Conservation (phyloP, 139 green algal genomes). For the Chlorella sp. region DNA sequence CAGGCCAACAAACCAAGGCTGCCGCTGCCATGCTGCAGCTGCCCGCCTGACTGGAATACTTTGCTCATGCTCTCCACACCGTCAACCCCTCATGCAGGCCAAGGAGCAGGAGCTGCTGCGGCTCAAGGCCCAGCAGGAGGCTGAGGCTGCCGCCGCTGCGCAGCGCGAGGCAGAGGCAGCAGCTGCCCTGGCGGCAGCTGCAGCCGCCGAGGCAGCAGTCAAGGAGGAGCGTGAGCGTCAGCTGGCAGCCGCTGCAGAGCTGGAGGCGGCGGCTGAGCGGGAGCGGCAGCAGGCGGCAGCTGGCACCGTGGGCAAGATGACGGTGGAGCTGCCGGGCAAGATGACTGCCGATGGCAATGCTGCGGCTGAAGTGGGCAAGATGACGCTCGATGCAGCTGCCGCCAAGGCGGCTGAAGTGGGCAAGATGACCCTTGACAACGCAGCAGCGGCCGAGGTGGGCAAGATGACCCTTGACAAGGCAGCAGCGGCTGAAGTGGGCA, state of each 20-base stretch:
- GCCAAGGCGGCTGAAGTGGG: background rate
- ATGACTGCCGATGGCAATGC: too few species aligned
- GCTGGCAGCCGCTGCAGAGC: background rate
- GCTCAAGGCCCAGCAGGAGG: background rate
- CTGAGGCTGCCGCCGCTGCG: background rate
- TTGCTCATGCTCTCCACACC: too few species aligned
- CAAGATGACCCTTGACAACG: background rate
- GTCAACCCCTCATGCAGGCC: too few species aligned
- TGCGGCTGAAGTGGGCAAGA: background rate
- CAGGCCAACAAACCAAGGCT: too few species aligned
- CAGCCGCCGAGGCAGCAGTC: background rate
- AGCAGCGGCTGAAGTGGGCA: background rate
- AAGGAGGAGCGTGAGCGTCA: background rate
- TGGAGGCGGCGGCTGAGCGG: conserved; percentile 18
- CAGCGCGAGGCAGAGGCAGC: too few species aligned
- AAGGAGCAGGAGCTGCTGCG: background rate
- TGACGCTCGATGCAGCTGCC: background rate
- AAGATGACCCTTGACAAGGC: background rate
- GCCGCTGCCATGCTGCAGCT: too few species aligned
- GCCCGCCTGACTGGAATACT: too few species aligned
- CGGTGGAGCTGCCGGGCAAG: background rate
- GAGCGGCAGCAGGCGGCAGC: conserved; percentile 8
- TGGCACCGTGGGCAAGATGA: background rate
- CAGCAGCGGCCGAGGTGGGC: background rate
- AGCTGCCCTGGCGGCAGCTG: too few species aligned